Evolutionary conservation across 2,329 filamentous ascomycete genomes (phyloP).

Genomic region (Neofusicoccum umdonicola): DNA sequence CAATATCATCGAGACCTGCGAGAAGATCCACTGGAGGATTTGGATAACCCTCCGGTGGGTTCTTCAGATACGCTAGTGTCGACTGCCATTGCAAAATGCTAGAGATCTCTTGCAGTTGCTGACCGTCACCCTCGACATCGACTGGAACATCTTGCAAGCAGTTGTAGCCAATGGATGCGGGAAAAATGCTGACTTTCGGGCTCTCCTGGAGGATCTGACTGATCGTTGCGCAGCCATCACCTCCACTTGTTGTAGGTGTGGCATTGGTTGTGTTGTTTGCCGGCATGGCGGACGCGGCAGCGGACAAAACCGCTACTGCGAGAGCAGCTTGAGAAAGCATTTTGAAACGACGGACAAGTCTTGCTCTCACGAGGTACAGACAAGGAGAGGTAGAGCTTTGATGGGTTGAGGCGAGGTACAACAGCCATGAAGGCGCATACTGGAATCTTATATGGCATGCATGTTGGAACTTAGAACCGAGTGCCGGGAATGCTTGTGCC

Average conservation of each 20-base stretch:
- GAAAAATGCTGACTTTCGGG: constrained; percentile 23
- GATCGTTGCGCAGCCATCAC: not conserved
- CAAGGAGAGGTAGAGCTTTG: no score
- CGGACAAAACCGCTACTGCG: not conserved
- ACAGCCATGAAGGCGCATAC: not conserved
- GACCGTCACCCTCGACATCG: constrained; percentile 31
- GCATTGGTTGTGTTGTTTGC: not conserved
- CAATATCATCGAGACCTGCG: constrained; percentile 35
- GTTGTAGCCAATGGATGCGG: constrained; percentile 33
- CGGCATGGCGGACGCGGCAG: not conserved
- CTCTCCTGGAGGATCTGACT: not conserved
- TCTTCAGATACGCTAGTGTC: constrained; percentile 39
- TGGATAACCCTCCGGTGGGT: constrained; percentile 36
- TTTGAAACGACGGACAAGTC: no score
- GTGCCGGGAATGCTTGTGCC: no score
- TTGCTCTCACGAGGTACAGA: no score
- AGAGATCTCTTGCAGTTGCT: constrained; percentile 35
- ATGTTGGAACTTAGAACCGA: not conserved
- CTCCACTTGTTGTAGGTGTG: not conserved
- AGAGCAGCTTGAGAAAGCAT: not conserved
- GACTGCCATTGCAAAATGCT: constrained; percentile 39
- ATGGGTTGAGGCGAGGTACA: no score
- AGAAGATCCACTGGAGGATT: constrained; percentile 40
- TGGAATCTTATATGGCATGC: not conserved
- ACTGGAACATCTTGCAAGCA: constrained; percentile 39